Base-by-base conservation (phyloP, 768 basidiomycete genomes). In the Leccinum aurantiacum region DNA sequence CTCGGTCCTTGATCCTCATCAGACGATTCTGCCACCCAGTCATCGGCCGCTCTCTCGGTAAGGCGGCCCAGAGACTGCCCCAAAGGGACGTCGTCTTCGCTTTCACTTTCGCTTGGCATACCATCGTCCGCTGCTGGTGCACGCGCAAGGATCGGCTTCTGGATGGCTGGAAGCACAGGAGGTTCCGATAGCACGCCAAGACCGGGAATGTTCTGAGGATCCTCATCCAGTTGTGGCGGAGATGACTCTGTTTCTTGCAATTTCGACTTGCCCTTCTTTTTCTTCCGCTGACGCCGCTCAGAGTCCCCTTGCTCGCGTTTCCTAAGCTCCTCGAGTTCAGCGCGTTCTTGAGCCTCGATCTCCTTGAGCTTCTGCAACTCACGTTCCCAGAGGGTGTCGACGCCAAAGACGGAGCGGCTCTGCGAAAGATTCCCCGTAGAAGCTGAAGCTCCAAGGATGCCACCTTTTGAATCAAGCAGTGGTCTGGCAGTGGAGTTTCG, bases 381-480 rank as follows among this genome's bases (percentile, higher is more conserved):
- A 44, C 85, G 81, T 69, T 95, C 90, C 95, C 95, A 96, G 10
- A 96, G 67, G n/a, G 89, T 90, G 72, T 97, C 95, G 1, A 91
- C 89, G 2, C 95, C 95, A 67, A 96, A 97, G 10, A 95, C 92
- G n/a, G 93, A 95, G 59, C 82, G 84, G 41, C 81, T 82, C 46
- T 76, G 79, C 0, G 79, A 58, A 54, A 79, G 70, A 58, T 67
- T 76, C 17, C 68, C 72, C 8, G 70, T 64, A 33, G 71, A 71
- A 41, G 74, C 67, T 11, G 72, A 72, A 25, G 69, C 67, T 15
- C 74, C 76, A 6, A 75, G 63, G 53, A 67, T 53, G 62, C 77
- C 77, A 19, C 77, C 75, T 27, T 86, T 84, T 64, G 89, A 84
- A 61, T 82, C 83, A 15, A 91, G 77, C 25, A 93, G 75, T n/a